Evolutionary conservation across 805 yeast genomes (phyloP), one percentile per base, ranked within the genome.

Genomic region (Wickerhamiella vanderwaltii): DNA sequence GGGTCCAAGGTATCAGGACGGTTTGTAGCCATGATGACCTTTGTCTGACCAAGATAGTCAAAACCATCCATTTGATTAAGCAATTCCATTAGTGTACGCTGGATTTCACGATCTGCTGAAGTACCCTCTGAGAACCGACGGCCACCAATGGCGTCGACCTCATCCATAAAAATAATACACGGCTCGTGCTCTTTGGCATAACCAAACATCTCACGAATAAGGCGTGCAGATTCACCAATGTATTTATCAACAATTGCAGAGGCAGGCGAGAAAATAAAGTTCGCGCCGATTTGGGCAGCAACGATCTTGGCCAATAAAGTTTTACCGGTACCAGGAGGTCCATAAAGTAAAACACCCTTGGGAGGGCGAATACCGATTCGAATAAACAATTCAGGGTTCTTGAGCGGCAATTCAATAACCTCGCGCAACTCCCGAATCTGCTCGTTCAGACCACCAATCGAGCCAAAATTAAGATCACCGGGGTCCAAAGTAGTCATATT

Each of bases 361-460:
- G 98, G 98, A n/a, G 96, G 94, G 59, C 86, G 86, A 62, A 91
- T 91, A 37, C 98, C 98, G 25, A 91, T 95, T 60, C 98, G 77
- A 47, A 82, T 68, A 62, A 91, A 91, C 53, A 91, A 71, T 64
- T 91, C 98, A 2, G 98, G 98, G 61, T 91, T 91, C 63, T 91
- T 91, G 57, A 91, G 72, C 2, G 98, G 98, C 55, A 91, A 68
- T 64, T 91, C 98, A 59, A 91, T 91, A 44, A 91, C 98, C 66
- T 91, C 98, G 61, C 98, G 77, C 52, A 91, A 72, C 65, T 91
- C 97, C 55, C 97, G 73, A 52, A 91, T 86, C 63, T 91, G 98
- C 52, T 91, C 97, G 37, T 78, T 79, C 50, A 91, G 72, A 47
- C 98, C 98, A 70, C 98, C 98, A 57, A 91, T 86, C 26, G 94